Evolutionary conservation across 108 stramenopile genomes (phyloP).

Genomic region (Cyclotella kingstonii): DNA sequence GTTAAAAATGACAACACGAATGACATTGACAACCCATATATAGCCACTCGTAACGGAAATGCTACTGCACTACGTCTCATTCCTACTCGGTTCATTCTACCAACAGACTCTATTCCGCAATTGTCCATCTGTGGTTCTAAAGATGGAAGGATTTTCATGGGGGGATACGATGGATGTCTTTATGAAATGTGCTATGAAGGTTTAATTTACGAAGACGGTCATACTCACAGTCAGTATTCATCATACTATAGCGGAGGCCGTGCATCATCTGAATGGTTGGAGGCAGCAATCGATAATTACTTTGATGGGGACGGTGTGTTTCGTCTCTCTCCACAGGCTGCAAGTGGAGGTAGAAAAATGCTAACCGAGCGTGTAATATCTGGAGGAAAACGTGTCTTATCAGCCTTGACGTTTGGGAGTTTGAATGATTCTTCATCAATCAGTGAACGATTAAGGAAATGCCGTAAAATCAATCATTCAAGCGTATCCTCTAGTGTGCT

Average conservation of each 20-base stretch:
- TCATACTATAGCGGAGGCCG: too few relatives aligned
- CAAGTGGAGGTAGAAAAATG: background rate
- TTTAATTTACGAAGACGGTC: background rate
- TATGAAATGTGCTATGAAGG: conserved; percentile 91
- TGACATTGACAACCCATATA: too few relatives aligned
- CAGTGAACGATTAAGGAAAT: conserved; percentile 60
- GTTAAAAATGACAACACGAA: conserved; percentile 24
- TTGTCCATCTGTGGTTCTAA: conserved; percentile 71
- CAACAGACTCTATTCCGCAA: conserved; percentile 87
- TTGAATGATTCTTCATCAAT: conserved; percentile 14
- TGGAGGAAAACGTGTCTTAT: conserved; percentile 59
- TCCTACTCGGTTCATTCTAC: conserved; percentile 80
- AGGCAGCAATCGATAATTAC: conserved; percentile 41
- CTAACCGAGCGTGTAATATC: conserved; percentile 8
- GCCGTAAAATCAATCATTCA: conserved; percentile 81
- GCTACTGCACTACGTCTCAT: conserved; percentile 51
- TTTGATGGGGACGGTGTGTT: conserved; percentile 39
- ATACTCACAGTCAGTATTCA: background rate
- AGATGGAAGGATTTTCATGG: conserved; percentile 92
- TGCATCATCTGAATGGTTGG: conserved; percentile 1
- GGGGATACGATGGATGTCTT: conserved; percentile 91
- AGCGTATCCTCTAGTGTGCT: conserved; percentile 36
- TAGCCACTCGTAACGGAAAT: too few relatives aligned
- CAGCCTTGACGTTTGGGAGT: conserved; percentile 46
- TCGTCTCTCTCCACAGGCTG: background rate